Percentiles rank a stretch among this genome's conserved stretches.
phyloP scores from a whole-genome alignment of 257 asterid species.

The Primulina huaijiensis region DNA sequence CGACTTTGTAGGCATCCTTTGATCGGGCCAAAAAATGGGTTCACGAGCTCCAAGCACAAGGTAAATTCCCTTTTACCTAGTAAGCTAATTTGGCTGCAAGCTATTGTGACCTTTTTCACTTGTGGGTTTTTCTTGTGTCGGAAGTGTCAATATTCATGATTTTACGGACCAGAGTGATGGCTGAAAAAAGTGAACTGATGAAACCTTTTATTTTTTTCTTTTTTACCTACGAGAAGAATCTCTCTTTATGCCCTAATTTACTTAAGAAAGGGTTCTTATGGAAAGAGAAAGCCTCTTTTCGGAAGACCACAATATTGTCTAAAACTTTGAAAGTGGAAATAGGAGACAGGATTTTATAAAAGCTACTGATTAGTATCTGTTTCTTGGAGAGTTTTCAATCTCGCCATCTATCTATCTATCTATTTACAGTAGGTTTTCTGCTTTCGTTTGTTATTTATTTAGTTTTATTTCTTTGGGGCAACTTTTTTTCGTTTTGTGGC shows the following conservation, averaged over 20 bases:
- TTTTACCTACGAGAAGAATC: not conserved
- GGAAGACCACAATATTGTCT: not conserved
- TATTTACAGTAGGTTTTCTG: not conserved
- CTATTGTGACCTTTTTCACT: not conserved
- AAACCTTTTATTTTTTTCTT: not conserved
- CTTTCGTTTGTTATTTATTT: not conserved
- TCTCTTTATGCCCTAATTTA: not conserved
- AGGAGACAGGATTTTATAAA: not conserved
- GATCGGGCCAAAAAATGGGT: slow-evolving; percentile 91
- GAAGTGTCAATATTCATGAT: not conserved
- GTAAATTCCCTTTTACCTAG: slow-evolving; percentile 32
- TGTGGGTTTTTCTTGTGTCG: not conserved
- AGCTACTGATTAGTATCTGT: not conserved
- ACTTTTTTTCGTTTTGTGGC: too few species aligned
- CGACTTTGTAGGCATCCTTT: slow-evolving; percentile 59
- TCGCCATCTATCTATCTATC: not conserved
- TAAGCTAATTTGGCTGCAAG: slow-evolving; percentile 14
- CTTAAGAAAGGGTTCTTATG: not conserved
- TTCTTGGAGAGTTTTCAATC: not conserved
- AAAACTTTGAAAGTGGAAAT: not conserved
- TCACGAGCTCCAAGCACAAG: slow-evolving; percentile 89
- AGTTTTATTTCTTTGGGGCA: not conserved
- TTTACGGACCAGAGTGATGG: not conserved
- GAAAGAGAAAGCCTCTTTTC: too few species aligned
- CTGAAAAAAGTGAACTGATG: not conserved